Evolutionary conservation across 2,329 filamentous ascomycete genomes (phyloP), one percentile per base, ranked within the genome.

Genomic region (Harringtonia lauricola): DNA sequence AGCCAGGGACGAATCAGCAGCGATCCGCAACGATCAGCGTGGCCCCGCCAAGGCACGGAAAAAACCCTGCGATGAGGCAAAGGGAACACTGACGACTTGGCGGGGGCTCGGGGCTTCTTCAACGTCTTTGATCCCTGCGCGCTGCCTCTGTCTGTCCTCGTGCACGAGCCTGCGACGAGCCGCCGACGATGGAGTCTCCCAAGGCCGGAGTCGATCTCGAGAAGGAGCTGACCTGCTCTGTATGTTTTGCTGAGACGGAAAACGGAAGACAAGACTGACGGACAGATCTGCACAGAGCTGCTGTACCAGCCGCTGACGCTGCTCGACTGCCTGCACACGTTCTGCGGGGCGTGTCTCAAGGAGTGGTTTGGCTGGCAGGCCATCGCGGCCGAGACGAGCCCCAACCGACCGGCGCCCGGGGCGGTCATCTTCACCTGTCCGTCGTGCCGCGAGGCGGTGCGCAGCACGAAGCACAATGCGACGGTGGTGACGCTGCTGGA

Each of bases 351-450:
- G 33, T 98, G 92, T 59, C 64, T 96, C 47, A 95, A 94, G 62
- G 87, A 94, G 67, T 98, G 92, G 92, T 98, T 96, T 60, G 68
- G 71, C 50, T 92, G 80, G 63, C 87, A 95, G 61, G 80, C 81
- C 31, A 68, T 71, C 26, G 69, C 71, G 14, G 74, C 73, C 36
- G 74, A 72, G 50, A 65, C 62, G 46, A 64, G 65, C 2, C 72
- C 71, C 13, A 64, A 64, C 12, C 65, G 69, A 35, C 70, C 76
- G 49, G 53, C 67, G 42, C 57, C 71, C 52, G 56, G 72, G 54
- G 48, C 68, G 55, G 54, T 64, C 50, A 58, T 74, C 57, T 94
- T 87, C 61, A 95, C 88, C 37, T 98, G 92, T 65, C 92, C 92
- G 34, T 84, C 87, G 64, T 98, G 92, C 65, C 86, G 92, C 51